A percentile compares a stretch with the other conserved stretches of the same genome.
These are phyloP conservation scores for Mesembryanthemum crystallinum DNA, from an alignment of 148 eudicot species.

Conservation along the genomic window DNA sequence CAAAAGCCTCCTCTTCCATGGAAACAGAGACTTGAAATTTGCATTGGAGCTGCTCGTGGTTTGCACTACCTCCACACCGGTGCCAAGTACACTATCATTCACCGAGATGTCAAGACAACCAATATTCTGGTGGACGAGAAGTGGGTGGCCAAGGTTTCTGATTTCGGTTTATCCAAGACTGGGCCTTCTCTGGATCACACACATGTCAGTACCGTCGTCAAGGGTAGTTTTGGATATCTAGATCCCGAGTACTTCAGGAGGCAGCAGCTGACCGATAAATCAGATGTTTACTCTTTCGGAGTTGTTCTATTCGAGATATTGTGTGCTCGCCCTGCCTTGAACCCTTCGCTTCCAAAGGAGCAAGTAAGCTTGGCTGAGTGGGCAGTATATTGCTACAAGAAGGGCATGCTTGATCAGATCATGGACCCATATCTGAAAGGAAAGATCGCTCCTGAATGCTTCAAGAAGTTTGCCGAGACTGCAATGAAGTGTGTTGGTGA, in stretches of 20 bases:
- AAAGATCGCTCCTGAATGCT: constrained; percentile 87
- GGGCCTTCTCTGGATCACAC: constrained; percentile 93
- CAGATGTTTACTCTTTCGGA: constrained; percentile 92
- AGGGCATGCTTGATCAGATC: constrained; percentile 78
- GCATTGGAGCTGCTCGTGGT: constrained; percentile 94
- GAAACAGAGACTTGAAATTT: constrained; percentile 94
- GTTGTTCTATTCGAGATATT: constrained; percentile 87
- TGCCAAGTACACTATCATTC: constrained; percentile 91
- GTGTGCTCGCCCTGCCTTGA: constrained; percentile 93
- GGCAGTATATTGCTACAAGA: constrained; percentile 79
- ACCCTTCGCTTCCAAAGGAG: constrained; percentile 86
- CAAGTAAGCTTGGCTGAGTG: constrained; percentile 95
- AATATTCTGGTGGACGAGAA: constrained; percentile 88
- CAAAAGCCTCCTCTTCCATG: constrained; percentile 88
- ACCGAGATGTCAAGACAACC: constrained; percentile 96
- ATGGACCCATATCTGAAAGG: constrained; percentile 80
- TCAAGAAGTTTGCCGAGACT: constrained; percentile 84
- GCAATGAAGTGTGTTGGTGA: constrained; percentile 92
- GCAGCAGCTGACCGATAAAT: constrained; percentile 89
- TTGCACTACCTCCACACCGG: constrained; percentile 95
- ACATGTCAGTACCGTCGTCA: constrained; percentile 91
- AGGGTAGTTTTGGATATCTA: constrained; percentile 91
- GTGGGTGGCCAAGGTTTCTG: constrained; percentile 97
- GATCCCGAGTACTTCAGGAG: constrained; percentile 96
- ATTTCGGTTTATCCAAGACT: constrained; percentile 89